Base-by-base conservation (phyloP, 2,329 filamentous ascomycete species). In the Fusarium verrucosum region DNA sequence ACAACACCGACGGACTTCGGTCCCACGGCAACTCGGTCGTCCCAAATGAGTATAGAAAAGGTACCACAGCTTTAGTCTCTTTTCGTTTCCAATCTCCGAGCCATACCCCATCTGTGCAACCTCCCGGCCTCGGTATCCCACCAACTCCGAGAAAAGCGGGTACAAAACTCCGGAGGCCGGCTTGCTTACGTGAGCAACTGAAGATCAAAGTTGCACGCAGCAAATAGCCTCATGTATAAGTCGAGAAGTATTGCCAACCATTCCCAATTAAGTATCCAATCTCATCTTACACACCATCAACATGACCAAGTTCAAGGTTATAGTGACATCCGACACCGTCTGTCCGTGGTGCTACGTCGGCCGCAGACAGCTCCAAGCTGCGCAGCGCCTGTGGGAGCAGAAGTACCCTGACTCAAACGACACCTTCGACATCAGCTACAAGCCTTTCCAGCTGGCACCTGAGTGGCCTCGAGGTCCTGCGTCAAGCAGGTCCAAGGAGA, bases 301-400 rank as follows among this genome's bases (percentile, higher is more conserved):
- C 40, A 94, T 94, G 91, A 89, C 89, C 26, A 66, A 66, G 28
- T 79, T 83, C 65, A 73, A 72, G 11, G 77, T 85, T 65, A 78
- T 79, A 41, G 77, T 83, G 50, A 81, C 82, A 56, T 77, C 82
- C 26, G 83, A 85, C 74, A 81, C 80, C 4, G 73, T 82, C 42
- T 85, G 83, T 59, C 82, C 82, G 3, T 84, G 81, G 75, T 83
- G 82, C 73, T 85, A 83, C 70, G 75, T 85, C 56, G 82, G 81
- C 42, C 76, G 80, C 55, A 77, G 75, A 54, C 77, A 79, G 54
- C 78, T 85, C 50, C 76, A 82, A 52, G 62, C 64, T n/a, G 83
- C 83, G 37, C 81, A 84, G 52, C 72, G 74, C 23, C 65, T 75
- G 4, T 82, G 81, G 73, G 73, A 72, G 50, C 63, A 74, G 11